phyloP scores from a whole-genome alignment of 768 basidiomycete genomes.

The Pleurotus ostreatus region DNA sequence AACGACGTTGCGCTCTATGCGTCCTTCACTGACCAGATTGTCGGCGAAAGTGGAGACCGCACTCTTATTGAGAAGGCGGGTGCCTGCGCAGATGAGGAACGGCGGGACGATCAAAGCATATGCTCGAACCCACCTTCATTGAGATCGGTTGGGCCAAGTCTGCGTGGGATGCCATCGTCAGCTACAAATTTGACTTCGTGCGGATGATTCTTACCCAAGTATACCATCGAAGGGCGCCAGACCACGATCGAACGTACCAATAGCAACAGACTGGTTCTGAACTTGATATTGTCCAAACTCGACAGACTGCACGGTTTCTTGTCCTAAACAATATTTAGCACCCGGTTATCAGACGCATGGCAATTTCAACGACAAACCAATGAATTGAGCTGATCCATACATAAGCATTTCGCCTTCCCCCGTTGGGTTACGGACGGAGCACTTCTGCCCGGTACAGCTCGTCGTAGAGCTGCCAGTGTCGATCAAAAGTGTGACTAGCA shows the following conservation, averaged over 20 bases:
- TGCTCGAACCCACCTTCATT: not conserved
- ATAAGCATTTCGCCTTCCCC: not conserved
- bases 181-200: not conserved
- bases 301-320: too few species aligned
- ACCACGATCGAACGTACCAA: not conserved
- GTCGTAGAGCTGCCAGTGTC: not conserved
- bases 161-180: not conserved
- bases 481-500: not conserved
- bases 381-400: not conserved
- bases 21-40: constrained; percentile 28
- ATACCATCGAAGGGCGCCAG: not conserved
- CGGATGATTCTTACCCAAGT: not conserved
- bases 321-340: too few species aligned
- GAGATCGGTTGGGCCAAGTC: not conserved
- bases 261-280: not conserved
- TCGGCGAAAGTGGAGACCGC: constrained; percentile 36
- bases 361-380: not conserved
- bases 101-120: not conserved
- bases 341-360: too few species aligned
- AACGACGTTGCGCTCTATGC: constrained; percentile 23
- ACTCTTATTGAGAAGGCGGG: constrained; percentile 7
- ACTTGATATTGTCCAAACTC: too few species aligned
- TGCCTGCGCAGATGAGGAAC: not conserved
- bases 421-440: not conserved
- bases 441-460: not conserved